A percentile compares a stretch with the other conserved stretches of the same genome.
Evolutionary conservation across 352 stramenopile genomes (phyloP).

Genomic region (Pythium aristosporum): DNA sequence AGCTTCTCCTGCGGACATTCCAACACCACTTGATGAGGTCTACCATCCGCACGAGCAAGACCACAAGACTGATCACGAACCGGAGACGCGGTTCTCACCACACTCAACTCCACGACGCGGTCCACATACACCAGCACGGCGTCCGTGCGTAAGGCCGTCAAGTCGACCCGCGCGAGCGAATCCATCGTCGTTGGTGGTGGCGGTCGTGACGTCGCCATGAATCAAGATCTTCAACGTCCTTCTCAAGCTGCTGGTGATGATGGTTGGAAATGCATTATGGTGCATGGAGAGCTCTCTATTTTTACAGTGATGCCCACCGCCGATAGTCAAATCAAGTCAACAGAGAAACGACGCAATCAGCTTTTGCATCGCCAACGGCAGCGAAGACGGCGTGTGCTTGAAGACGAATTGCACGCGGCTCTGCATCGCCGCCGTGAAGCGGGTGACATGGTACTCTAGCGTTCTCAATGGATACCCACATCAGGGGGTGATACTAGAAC

Average conservation of each 20-base stretch:
- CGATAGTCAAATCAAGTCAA: background rate
- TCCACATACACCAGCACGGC: slow-evolving; percentile 31
- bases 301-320: background rate
- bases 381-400: background rate
- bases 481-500: background rate
- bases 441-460: slow-evolving; percentile 8
- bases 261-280: background rate
- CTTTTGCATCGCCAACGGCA: slow-evolving; percentile 14
- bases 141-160: slow-evolving; percentile 26
- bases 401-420: slow-evolving; percentile 9
- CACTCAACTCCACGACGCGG: slow-evolving; percentile 27
- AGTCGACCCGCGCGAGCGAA: slow-evolving; percentile 33
- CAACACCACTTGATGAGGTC: background rate
- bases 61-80: slow-evolving; percentile 6
- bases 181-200: slow-evolving; percentile 27
- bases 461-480: no score
- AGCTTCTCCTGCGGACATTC: slow-evolving; percentile 31
- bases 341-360: slow-evolving; percentile 19
- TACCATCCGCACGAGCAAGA: no score
- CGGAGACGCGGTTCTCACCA: slow-evolving; percentile 18
- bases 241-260: background rate
- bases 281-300: slow-evolving; percentile 3
- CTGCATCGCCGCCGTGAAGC: slow-evolving; percentile 14
- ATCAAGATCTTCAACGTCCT: background rate
- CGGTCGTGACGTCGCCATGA: background rate